phyloP scores from a whole-genome alignment of 148 eudicot genomes.

The Bassia scoparia region DNA sequence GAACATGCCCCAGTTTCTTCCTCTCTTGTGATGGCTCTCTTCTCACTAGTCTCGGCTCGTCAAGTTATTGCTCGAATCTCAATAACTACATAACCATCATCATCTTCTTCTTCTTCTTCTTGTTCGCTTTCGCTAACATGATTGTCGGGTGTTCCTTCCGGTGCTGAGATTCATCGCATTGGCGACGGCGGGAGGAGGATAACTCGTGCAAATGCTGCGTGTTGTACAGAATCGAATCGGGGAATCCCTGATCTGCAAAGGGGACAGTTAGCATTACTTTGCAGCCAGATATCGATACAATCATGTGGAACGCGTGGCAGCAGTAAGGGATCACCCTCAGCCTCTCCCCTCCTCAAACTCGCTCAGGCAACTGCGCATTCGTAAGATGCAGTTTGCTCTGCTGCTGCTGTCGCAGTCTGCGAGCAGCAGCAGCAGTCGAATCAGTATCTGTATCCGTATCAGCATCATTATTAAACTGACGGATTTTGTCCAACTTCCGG shows the following conservation, averaged over 20 bases:
- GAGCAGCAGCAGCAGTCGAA: neutral
- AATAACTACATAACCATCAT: constrained; percentile 71
- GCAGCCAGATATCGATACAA: constrained; percentile 92
- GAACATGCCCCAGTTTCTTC: constrained; percentile 31
- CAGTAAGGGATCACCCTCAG: constrained; percentile 73
- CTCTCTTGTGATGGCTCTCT: constrained; percentile 14
- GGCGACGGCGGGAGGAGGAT: neutral
- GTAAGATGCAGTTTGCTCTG: neutral
- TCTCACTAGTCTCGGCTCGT: constrained; percentile 32
- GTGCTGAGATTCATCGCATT: neutral
- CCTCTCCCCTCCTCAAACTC: constrained; percentile 71
- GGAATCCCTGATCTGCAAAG: constrained; percentile 68
- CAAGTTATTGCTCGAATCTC: constrained; percentile 40
- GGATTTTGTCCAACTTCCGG: constrained; percentile 23
- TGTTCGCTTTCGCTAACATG: neutral
- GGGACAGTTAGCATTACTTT: constrained; percentile 73
- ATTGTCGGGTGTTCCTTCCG: neutral
- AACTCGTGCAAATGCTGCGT: neutral
- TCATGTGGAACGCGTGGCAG: constrained; percentile 80
- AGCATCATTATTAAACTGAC: neutral
- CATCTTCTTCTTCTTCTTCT: constrained; percentile 44
- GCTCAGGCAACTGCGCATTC: constrained; percentile 82
- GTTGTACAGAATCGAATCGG: constrained; percentile 18
- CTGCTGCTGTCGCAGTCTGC: neutral
- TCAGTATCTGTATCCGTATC: no score